Base-by-base conservation (phyloP, 345 rosid genomes). In the Syzygium grande region DNA sequence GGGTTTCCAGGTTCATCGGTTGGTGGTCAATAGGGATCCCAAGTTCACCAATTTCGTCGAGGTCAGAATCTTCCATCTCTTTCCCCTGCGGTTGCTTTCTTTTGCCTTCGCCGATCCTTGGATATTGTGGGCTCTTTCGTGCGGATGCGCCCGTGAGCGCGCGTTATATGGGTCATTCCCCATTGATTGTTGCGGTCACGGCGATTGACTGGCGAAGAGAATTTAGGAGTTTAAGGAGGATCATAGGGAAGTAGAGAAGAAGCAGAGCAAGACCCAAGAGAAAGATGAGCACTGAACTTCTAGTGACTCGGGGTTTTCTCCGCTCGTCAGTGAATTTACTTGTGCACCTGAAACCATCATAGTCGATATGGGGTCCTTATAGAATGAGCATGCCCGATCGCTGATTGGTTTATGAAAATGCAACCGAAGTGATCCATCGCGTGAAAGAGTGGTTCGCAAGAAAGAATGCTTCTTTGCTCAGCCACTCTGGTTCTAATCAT, bases 31-130 rank as follows among this genome's bases (percentile, higher is more conserved):
- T 84, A 92, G 99, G 89, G 99, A 97, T 92, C 92, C 99, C 12
- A 97, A 97, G 84, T 95, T 92, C 96, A 97, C 99, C 51, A 97
- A 97, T 90, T 97, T 97, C 86, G 99, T 96, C 84, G 99, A 97
- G 99, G 99, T 97, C 59, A 38, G 95, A 22, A 4, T 84, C 73
- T 49, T 51, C 30, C 86, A 15, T 86, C 23, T 22, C n/a, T 16
- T 43, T 11, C 14, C 63, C 51, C 30, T 87, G n/a, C 51, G n/a
- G 29, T 41, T 22, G 29, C 11, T 84, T 84, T 27, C 22, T 25
- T 84, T 25, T 38, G 27, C 21, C 21, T 6, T 38, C 5, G 85
- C 56, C 29, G n/a, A 7, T 65, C 43, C 79, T 65, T 19, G 14
- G 5, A 73, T 38, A 23, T 34, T 21, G 38, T 34, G 0, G 46